Percentiles rank a stretch among this genome's conserved stretches.
phyloP scores from a whole-genome alignment of 768 basidiomycete genomes.

The Boletus bicolor region DNA sequence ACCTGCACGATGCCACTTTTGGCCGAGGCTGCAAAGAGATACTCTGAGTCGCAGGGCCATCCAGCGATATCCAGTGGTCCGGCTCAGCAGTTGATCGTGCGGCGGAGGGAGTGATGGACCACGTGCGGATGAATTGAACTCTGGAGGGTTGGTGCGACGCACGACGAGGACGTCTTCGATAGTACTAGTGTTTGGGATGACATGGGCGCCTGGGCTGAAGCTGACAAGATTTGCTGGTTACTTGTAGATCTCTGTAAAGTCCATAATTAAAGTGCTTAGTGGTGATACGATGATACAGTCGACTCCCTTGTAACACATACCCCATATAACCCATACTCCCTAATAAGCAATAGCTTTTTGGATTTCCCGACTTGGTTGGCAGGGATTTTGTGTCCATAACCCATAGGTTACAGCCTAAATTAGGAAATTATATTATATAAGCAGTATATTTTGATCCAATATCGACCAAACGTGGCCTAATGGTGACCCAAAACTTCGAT shows the following conservation, averaged over 20 bases:
- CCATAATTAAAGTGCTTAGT: conserved; percentile 43
- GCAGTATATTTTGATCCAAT: no score
- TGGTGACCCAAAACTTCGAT: no score
- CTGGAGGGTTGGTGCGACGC: conserved; percentile 72
- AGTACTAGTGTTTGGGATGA: conserved; percentile 64
- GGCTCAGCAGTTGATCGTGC: conserved; percentile 29
- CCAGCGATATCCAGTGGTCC: conserved; percentile 60
- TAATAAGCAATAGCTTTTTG: no score
- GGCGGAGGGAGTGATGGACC: conserved; percentile 62
- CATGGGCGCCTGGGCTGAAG: conserved; percentile 86
- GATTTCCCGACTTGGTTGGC: no score
- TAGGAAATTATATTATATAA: no score
- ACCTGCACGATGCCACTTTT: conserved; percentile 69
- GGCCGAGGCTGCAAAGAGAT: conserved; percentile 77
- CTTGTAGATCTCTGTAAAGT: conserved; percentile 84
- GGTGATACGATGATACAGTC: no score
- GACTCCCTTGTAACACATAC: no score
- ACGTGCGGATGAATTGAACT: conserved; percentile 75
- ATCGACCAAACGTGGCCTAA: no score
- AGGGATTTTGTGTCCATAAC: no score
- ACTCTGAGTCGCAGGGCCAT: conserved; percentile 90
- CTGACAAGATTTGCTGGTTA: conserved; percentile 66
- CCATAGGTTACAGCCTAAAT: no score
- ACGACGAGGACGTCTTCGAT: conserved; percentile 78
- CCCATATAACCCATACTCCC: no score